phyloP scores from a whole-genome alignment of 768 basidiomycete genomes.

The Lyophyllum atratum region DNA sequence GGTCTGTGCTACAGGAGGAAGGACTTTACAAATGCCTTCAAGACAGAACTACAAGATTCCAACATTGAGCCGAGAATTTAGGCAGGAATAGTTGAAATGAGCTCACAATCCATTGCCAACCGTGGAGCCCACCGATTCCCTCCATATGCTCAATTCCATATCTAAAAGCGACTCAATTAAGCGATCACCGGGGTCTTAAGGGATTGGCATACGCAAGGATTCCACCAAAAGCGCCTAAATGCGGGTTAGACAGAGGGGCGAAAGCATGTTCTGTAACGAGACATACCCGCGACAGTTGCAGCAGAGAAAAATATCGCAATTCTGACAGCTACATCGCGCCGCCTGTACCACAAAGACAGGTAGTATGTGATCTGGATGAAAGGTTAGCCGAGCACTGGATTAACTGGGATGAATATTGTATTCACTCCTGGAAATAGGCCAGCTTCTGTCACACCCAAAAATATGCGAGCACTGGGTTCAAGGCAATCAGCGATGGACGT shows the following conservation, averaged over 20 bases:
- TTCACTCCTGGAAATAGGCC: slow-evolving; percentile 41
- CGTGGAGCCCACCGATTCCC: slow-evolving; percentile 36
- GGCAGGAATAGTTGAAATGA: not conserved
- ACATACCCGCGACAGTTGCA: slow-evolving; percentile 52
- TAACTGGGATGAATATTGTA: not conserved
- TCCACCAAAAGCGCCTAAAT: slow-evolving; percentile 45
- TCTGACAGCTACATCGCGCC: slow-evolving; percentile 56
- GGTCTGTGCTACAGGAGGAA: not conserved
- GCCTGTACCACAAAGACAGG: slow-evolving; percentile 62
- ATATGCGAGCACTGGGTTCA: slow-evolving; percentile 33
- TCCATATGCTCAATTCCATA: slow-evolving; percentile 49
- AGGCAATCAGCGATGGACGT: not conserved
- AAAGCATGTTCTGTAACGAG: not conserved
- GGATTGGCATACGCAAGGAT: slow-evolving; percentile 42
- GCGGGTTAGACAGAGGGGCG: not conserved
- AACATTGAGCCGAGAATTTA: not conserved
- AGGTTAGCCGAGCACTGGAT: not conserved
- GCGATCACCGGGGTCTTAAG: not conserved
- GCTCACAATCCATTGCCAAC: slow-evolving; percentile 54
- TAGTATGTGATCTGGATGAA: slow-evolving; percentile 40
- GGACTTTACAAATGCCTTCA: slow-evolving; percentile 39
- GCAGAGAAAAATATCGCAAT: slow-evolving; percentile 68
- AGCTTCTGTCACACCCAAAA: slow-evolving; percentile 41
- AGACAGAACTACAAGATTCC: slow-evolving; percentile 38
- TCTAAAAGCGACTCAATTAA: slow-evolving; percentile 32